A percentile compares a stretch with the other conserved stretches of the same genome.
phyloP scores from a whole-genome alignment of 257 asterid species.

The Vinca minor region DNA sequence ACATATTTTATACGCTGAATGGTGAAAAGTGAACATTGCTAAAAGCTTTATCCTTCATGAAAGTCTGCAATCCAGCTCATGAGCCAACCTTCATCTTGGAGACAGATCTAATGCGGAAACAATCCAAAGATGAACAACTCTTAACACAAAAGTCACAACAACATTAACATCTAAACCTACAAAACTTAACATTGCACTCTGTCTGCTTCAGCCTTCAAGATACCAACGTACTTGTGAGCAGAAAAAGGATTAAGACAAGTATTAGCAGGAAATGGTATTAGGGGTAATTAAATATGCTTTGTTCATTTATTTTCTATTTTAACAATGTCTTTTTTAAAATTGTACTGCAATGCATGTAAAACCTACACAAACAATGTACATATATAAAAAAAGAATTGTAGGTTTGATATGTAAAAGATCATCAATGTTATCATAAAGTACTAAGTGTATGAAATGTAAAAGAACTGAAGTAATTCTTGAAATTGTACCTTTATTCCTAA shows the following conservation, averaged over 20 bases:
- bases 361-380: background rate
- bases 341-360: background rate
- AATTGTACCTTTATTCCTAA: constrained; percentile 58
- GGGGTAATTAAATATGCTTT: background rate
- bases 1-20: background rate
- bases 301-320: background rate
- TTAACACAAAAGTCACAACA: background rate
- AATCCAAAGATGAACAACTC: background rate
- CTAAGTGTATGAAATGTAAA: background rate
- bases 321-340: background rate
- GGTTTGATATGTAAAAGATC: background rate
- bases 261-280: background rate
- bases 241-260: background rate
- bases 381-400: background rate
- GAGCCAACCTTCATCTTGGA: background rate
- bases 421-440: background rate
- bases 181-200: background rate
- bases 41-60: background rate
- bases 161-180: background rate
- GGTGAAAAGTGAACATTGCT: background rate
- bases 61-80: background rate
- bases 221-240: background rate
- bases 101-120: background rate
- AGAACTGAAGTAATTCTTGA: background rate
- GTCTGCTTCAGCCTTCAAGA: background rate